These are phyloP conservation scores for Nigrospora osmanthi DNA, from an alignment of 2,329 filamentous ascomycete genomes.

Conservation along the genomic window DNA sequence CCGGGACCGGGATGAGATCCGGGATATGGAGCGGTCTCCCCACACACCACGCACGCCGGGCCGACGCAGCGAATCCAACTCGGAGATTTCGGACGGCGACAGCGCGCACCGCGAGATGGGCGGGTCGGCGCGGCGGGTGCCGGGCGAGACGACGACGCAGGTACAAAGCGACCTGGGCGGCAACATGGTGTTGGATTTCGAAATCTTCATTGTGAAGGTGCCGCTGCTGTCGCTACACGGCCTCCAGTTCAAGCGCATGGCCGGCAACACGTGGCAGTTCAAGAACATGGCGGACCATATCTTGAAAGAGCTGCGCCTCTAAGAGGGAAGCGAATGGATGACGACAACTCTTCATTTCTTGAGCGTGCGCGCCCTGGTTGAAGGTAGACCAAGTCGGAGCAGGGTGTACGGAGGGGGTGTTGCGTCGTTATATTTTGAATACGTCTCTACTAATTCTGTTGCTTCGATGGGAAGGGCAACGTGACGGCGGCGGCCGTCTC, in stretches of 20 bases:
- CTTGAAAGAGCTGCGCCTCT: constrained; percentile 76
- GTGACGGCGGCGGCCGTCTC: too few species aligned
- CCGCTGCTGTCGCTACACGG: constrained; percentile 87
- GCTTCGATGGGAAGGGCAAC: background rate
- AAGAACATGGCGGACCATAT: constrained; percentile 98
- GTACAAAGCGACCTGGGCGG: constrained; percentile 84
- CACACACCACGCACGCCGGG: constrained; percentile 39
- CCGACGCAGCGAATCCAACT: constrained; percentile 69
- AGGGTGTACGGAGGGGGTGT: background rate
- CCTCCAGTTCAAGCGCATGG: constrained; percentile 95
- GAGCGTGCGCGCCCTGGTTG: background rate
- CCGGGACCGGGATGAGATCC: constrained; percentile 64
- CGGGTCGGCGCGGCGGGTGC: constrained; percentile 47
- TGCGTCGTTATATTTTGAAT: constrained; percentile 2
- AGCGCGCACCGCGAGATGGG: constrained; percentile 51
- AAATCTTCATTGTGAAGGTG: constrained; percentile 97
- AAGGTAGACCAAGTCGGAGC: background rate
- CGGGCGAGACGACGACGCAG: constrained; percentile 85
- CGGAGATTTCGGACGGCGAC: constrained; percentile 71
- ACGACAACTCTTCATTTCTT: background rate
- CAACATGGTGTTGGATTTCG: constrained; percentile 80
- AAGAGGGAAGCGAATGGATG: constrained; percentile 12
- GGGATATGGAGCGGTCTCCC: constrained; percentile 48
- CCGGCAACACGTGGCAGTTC: constrained; percentile 96
- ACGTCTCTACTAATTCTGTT: constrained; percentile 3